Evolutionary conservation across 2,329 filamentous ascomycete genomes (phyloP).

Genomic region (Aureobasidium sp.): DNA sequence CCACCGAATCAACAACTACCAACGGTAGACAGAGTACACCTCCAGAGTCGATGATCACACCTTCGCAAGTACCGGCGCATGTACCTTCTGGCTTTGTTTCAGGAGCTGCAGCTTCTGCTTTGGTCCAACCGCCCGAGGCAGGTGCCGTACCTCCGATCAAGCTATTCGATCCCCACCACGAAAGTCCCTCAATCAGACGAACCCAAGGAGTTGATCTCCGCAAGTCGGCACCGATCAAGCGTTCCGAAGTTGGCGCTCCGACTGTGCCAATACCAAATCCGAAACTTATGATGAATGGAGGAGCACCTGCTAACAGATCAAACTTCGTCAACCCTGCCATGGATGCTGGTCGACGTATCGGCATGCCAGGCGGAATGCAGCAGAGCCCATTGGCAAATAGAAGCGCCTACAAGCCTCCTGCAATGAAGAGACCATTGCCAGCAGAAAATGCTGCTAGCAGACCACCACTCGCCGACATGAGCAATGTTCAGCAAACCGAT

Average conservation of each 20-base stretch:
- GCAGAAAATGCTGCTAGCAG: conserved; percentile 21
- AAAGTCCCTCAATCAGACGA: conserved; percentile 71
- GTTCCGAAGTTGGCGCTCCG: conserved; percentile 28
- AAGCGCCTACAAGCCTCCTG: conserved; percentile 38
- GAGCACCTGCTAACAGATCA: conserved; percentile 17
- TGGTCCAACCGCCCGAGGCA: conserved; percentile 29
- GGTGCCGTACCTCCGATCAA: conserved; percentile 21
- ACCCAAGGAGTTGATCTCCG: conserved; percentile 80
- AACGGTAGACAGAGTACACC: conserved; percentile 16
- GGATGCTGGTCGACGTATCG: conserved; percentile 40
- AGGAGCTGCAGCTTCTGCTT: conserved; percentile 35
- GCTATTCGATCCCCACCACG: conserved; percentile 42
- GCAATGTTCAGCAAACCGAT: conserved; percentile 33
- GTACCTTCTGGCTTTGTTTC: conserved; percentile 39
- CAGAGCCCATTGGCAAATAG: conserved; percentile 37
- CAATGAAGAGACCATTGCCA: conserved; percentile 27
- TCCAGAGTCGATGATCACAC: background rate
- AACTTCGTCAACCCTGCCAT: conserved; percentile 43
- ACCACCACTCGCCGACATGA: conserved; percentile 37
- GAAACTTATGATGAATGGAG: background rate
- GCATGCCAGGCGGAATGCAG: conserved; percentile 38
- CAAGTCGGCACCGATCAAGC: conserved; percentile 63
- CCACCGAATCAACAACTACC: conserved; percentile 22
- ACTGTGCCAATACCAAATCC: background rate
- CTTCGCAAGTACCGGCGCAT: conserved; percentile 22